Evolutionary conservation across 2,329 filamentous ascomycete species (phyloP), one percentile per base, ranked within the genome.

Genomic region (Penicillium sp.): DNA sequence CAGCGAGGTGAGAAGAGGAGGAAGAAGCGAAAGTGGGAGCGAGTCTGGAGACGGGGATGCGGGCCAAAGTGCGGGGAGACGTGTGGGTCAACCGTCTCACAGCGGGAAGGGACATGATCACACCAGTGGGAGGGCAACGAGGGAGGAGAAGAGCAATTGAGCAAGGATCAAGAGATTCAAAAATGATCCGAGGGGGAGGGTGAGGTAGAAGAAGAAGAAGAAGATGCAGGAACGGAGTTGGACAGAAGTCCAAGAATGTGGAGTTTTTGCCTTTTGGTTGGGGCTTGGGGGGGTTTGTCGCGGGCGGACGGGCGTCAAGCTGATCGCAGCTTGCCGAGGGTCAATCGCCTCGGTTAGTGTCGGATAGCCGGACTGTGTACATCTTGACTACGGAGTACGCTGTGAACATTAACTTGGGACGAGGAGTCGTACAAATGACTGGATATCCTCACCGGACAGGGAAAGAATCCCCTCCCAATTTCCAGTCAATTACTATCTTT

Each of bases 1-100:
- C 56, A 50, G 59, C 58, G 49, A 42, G 52, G 50, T 49, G 57
- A 51, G 50, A 56, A 62, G 60, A 51, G 68, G 65, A 63, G 45
- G 69, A 68, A 48, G 70, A 69, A 64, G 69, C 54, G 55, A 67
- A 67, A 54, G 57, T 60, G 59, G 64, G 62, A 58, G 51, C 20
- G 39, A 69, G 62, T 69, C 70, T 73, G 64, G 73, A 74, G 68
- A 71, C 63, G 66, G 71, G 86, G 65, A 81, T 76, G 59, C 79
- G 81, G 68, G 77, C 74, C 63, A 81, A 80, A 67, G 76, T 77
- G 70, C 72, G 74, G 64, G 71, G 75, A 71, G 71, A 68, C 64
- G 74, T 72, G 69, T 74, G 72, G 73, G 76, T 76, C 70, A 78
- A 66, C 67, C 76, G 74, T 73, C 75, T 75, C 64, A 78, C 68